A percentile compares a stretch with the other conserved stretches of the same genome.
phyloP scores from a whole-genome alignment of 768 basidiomycete species.

The Rhizopogon vinicolor region DNA sequence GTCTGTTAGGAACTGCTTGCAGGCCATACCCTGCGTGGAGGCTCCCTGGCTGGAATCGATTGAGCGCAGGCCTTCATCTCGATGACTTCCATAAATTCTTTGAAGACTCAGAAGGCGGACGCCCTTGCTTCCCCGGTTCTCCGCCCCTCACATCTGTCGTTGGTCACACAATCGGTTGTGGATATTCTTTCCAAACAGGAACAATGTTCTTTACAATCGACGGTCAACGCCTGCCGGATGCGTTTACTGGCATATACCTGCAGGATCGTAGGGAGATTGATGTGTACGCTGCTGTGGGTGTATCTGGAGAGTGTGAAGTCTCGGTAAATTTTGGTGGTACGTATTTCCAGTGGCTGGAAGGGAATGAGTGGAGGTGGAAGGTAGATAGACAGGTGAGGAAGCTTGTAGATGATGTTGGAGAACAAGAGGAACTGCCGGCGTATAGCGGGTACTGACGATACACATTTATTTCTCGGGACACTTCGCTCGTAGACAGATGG shows the following conservation, averaged over 20 bases:
- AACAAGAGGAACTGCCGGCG: slow-evolving; percentile 40
- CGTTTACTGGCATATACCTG: slow-evolving; percentile 56
- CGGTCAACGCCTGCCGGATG: slow-evolving; percentile 47
- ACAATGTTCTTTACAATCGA: slow-evolving; percentile 64
- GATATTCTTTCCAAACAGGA: slow-evolving; percentile 47
- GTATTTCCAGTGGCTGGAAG: slow-evolving; percentile 57
- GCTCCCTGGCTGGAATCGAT: slow-evolving; percentile 68
- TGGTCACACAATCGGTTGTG: slow-evolving; percentile 61
- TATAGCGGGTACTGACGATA: slow-evolving; percentile 1
- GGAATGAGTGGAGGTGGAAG: slow-evolving; percentile 62
- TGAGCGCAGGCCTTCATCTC: slow-evolving; percentile 61
- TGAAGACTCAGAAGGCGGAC: slow-evolving; percentile 61
- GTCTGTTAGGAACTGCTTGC: slow-evolving; percentile 51
- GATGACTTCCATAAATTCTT: slow-evolving; percentile 75
- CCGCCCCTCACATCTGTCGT: slow-evolving; percentile 24
- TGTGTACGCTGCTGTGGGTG: slow-evolving; percentile 62
- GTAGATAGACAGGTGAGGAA: slow-evolving; percentile 59
- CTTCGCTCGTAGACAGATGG: background rate
- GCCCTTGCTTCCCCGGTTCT: slow-evolving; percentile 39
- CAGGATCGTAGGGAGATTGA: slow-evolving; percentile 43
- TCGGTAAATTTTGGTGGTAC: slow-evolving; percentile 61
- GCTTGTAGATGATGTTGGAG: slow-evolving; percentile 29
- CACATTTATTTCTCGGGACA: background rate
- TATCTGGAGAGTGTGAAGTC: slow-evolving; percentile 34
- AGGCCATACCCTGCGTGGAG: slow-evolving; percentile 62